phyloP scores from a whole-genome alignment of 2,329 filamentous ascomycete species.

The Trichocomaceae sp. region DNA sequence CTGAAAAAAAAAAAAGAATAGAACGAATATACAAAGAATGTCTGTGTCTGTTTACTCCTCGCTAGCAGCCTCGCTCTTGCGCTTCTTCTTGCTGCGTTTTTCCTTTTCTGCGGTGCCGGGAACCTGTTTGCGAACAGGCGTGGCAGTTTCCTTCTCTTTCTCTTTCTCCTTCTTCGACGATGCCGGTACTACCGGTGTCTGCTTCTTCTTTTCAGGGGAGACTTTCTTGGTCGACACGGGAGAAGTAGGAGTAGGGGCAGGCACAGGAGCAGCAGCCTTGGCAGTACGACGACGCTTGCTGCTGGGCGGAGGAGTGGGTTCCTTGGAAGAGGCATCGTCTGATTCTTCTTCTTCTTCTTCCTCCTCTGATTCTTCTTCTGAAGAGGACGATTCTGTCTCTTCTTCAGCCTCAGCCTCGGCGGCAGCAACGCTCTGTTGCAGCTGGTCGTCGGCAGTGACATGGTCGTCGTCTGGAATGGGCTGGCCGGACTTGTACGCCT shows the following conservation, averaged over 20 bases:
- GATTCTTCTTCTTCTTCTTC: slow-evolving; percentile 21
- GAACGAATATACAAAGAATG: background rate
- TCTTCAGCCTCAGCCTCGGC: slow-evolving; percentile 32
- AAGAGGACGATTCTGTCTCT: slow-evolving; percentile 21
- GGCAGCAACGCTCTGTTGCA: slow-evolving; percentile 36
- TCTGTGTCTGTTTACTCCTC: slow-evolving; percentile 16
- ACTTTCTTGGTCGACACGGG: slow-evolving; percentile 31
- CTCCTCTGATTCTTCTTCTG: background rate
- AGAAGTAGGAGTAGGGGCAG: slow-evolving; percentile 23
- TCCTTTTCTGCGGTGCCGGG: slow-evolving; percentile 19
- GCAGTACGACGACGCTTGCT: slow-evolving; percentile 39
- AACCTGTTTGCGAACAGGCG: slow-evolving; percentile 26
- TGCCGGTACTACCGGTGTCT: slow-evolving; percentile 14
- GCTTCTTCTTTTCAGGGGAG: slow-evolving; percentile 30
- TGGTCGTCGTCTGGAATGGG: slow-evolving; percentile 39
- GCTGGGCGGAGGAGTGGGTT: slow-evolving; percentile 38
- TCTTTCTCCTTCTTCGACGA: slow-evolving; percentile 30
- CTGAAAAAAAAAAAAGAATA: background rate
- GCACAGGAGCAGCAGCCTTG: too few relatives aligned
- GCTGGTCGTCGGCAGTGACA: slow-evolving; percentile 36
- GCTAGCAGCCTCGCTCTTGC: slow-evolving; percentile 37
- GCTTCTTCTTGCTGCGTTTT: slow-evolving; percentile 42
- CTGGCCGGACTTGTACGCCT: slow-evolving; percentile 50
- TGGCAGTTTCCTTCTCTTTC: too few relatives aligned
- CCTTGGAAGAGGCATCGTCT: slow-evolving; percentile 32